phyloP scores from a whole-genome alignment of 2,329 filamentous ascomycete genomes.

The Thelonectria olida region DNA sequence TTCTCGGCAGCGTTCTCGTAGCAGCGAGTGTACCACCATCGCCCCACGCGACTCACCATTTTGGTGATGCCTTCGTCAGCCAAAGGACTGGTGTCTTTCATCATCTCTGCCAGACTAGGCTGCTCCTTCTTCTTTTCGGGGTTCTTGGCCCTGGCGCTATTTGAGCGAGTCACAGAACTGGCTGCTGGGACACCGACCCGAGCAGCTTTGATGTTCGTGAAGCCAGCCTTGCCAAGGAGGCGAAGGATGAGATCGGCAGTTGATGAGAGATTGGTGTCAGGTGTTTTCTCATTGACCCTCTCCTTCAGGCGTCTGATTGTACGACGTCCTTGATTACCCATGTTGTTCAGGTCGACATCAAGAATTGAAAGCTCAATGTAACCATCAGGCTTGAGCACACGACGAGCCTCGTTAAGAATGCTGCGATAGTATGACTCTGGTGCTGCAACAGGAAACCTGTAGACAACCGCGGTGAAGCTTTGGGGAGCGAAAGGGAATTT shows the following conservation, averaged over 20 bases:
- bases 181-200: constrained; percentile 81
- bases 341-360: constrained; percentile 83
- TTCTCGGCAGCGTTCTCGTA: constrained; percentile 77
- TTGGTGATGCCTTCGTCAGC: constrained; percentile 89
- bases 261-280: constrained; percentile 68
- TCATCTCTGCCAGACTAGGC: constrained; percentile 74
- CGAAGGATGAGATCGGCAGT: constrained; percentile 70
- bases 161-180: constrained; percentile 53
- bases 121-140: constrained; percentile 52
- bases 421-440: constrained; percentile 75
- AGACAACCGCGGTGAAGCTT: constrained; percentile 79
- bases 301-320: constrained; percentile 78
- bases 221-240: constrained; percentile 74
- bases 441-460: constrained; percentile 77
- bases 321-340: constrained; percentile 76
- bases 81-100: constrained; percentile 72
- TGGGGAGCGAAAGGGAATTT: constrained; percentile 80
- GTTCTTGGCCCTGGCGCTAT: constrained; percentile 29
- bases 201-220: constrained; percentile 77
- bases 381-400: constrained; percentile 80
- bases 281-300: constrained; percentile 68
- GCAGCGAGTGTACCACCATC: constrained; percentile 97
- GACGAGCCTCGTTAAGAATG: constrained; percentile 77
- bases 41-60: constrained; percentile 89
- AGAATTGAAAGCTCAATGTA: constrained; percentile 82